Evolutionary conservation across 805 yeast genomes (phyloP).

Genomic region (Ogataea henricii): DNA sequence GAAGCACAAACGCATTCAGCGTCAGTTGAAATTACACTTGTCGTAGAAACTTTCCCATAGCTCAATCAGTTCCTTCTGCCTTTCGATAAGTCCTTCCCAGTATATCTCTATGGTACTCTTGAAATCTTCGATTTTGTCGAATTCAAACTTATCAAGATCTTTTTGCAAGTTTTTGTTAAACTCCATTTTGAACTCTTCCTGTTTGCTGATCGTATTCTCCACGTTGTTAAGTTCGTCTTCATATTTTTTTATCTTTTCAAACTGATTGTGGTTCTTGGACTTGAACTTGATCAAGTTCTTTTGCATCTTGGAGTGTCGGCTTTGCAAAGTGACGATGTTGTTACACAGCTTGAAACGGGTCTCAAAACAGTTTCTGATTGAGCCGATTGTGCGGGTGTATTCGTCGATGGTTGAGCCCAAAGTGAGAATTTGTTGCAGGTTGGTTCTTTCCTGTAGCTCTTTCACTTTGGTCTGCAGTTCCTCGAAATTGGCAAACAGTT

Average conservation of each 20-base stretch:
- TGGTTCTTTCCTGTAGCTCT: conserved; percentile 74
- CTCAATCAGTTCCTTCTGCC: conserved; percentile 89
- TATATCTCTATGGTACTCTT: conserved; percentile 87
- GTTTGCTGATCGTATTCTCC: conserved; percentile 53
- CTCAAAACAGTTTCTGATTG: conserved; percentile 70
- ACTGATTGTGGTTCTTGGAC: conserved; percentile 48
- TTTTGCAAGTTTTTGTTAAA: conserved; percentile 65
- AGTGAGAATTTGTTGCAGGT: conserved; percentile 83
- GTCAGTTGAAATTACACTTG: conserved; percentile 35
- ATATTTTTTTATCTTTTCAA: conserved; percentile 60
- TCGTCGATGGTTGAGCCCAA: conserved; percentile 87
- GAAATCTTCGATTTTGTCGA: conserved; percentile 78
- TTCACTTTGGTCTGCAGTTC: conserved; percentile 69
- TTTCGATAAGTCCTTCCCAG: conserved; percentile 86
- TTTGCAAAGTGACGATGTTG: conserved; percentile 47
- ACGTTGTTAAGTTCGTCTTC: conserved; percentile 60
- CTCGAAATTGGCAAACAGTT: conserved; percentile 69
- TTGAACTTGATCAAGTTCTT: conserved; percentile 45
- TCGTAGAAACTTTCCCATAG: conserved; percentile 89
- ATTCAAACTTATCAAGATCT: conserved; percentile 71
- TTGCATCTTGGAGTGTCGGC: conserved; percentile 46
- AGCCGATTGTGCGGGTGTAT: conserved; percentile 74
- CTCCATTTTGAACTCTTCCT: conserved; percentile 61
- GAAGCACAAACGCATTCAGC: not conserved
- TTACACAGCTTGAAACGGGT: conserved; percentile 64